Evolutionary conservation across 1,139 yeast species (phyloP).

Genomic region (Candida sojae): DNA sequence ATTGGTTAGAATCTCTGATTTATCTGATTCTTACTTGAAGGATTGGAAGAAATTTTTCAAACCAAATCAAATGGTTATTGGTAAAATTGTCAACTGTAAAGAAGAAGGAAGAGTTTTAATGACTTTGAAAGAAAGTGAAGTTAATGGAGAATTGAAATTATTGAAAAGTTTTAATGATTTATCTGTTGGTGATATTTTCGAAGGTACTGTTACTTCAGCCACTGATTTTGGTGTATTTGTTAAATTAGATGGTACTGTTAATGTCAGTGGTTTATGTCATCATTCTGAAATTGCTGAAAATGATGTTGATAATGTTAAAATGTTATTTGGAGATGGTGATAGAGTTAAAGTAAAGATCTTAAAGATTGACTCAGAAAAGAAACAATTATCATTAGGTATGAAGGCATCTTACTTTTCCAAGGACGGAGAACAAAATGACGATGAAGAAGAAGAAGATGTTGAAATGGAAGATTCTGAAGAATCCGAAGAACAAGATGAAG

Average conservation of each 20-base stretch:
- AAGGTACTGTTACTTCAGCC: slow-evolving; percentile 78
- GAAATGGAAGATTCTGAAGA: slow-evolving; percentile 27
- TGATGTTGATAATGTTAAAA: slow-evolving; percentile 47
- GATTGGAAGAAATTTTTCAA: slow-evolving; percentile 85
- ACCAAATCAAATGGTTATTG: slow-evolving; percentile 72
- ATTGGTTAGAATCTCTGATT: slow-evolving; percentile 76
- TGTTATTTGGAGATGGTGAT: slow-evolving; percentile 84
- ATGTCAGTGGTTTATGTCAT: slow-evolving; percentile 86
- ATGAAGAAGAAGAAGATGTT: slow-evolving; percentile 30
- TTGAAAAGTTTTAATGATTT: slow-evolving; percentile 67
- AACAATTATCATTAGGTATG: slow-evolving; percentile 84
- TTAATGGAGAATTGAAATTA: slow-evolving; percentile 63
- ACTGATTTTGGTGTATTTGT: slow-evolving; percentile 93
- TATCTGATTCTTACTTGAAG: slow-evolving; percentile 77
- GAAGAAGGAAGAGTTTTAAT: slow-evolving; percentile 67
- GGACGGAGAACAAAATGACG: slow-evolving; percentile 35
- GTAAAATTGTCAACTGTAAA: slow-evolving; percentile 67
- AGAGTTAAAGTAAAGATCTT: slow-evolving; percentile 82
- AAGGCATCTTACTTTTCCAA: slow-evolving; percentile 84
- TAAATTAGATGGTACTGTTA: slow-evolving; percentile 70
- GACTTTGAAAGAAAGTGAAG: slow-evolving; percentile 81
- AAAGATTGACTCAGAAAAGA: slow-evolving; percentile 61
- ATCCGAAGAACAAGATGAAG: slow-evolving; percentile 27
- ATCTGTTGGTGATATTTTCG: slow-evolving; percentile 66
- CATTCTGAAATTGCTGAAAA: slow-evolving; percentile 81